Base-by-base conservation (phyloP, 139 green algal genomes). In the Microglena sp. region DNA sequence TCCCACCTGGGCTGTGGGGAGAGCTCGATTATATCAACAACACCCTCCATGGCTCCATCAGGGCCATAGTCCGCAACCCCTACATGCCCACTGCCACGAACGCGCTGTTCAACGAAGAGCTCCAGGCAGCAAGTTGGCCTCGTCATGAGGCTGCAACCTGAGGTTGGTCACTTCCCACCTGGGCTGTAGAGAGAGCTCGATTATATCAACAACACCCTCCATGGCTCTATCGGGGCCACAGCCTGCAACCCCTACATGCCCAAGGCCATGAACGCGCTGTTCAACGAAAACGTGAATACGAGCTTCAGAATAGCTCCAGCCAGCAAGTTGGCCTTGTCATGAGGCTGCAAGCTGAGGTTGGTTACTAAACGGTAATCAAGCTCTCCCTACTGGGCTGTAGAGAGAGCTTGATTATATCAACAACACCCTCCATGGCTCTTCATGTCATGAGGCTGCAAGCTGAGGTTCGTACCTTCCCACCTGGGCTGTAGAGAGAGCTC, bases 21-120 rank as follows among this genome's bases (percentile, higher is more conserved):
- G n/a, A n/a, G n/a, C n/a, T n/a, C n/a, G n/a, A n/a, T n/a, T 69
- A 76, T 32, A 66, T 97, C 26, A 87, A 71, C 68, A 97, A 97
- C 81, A 83, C 55, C 24, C 66, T 84, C 77, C 78, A 88, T 28
- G 91, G 87, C 21, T 46, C 74, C 29, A 95, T 94, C 75, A 53
- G 74, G 30, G 68, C 96, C 33, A n/a, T n/a, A n/a, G 82, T 76
- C 7, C 86, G 96, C 83, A 80, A 87, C 11, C 66, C 96, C 70
- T 77, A 85, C 7, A 74, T 96, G 33, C 61, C 43, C 21, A 93
- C 83, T 55, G 32, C 58, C n/a, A 66, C 15, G 1, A 72, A 32
- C n/a, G 60, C 8, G n/a, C n/a, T n/a, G n/a, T n/a, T n/a, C n/a
- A n/a, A n/a, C n/a, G n/a, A n/a, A n/a, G n/a, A n/a, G n/a, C n/a